A percentile compares a stretch with the other conserved stretches of the same genome.
These are phyloP conservation scores for Taphrina betulina DNA, from an alignment of 1,139 yeast genomes.

Conservation along the genomic window DNA sequence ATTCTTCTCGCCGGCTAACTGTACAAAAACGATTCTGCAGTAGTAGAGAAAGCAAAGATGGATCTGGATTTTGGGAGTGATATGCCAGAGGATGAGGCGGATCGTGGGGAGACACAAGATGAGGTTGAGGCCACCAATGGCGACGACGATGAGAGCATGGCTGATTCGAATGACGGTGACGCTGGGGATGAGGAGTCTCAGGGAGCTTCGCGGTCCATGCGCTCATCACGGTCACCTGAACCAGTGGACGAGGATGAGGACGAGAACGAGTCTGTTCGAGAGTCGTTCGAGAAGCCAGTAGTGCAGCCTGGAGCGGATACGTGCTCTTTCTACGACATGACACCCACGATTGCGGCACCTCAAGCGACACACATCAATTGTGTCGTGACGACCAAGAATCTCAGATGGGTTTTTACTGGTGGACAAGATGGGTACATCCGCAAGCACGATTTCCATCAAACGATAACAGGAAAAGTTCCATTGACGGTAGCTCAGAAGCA, in stretches of 20 bases:
- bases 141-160: constrained; percentile 40
- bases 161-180: constrained; percentile 40
- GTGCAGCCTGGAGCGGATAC: constrained; percentile 10
- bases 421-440: constrained; percentile 95
- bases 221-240: constrained; percentile 32
- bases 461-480: constrained; percentile 86
- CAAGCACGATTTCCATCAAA: constrained; percentile 79
- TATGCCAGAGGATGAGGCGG: constrained; percentile 28
- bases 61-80: constrained; percentile 29
- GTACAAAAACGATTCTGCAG: too few relatives aligned
- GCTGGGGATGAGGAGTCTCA: constrained; percentile 40
- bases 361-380: constrained; percentile 59
- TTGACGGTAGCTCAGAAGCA: constrained; percentile 90
- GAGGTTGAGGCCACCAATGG: constrained; percentile 34
- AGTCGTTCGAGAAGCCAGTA: constrained; percentile 16
- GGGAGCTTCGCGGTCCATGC: constrained; percentile 38
- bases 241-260: constrained; percentile 37
- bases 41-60: background rate
- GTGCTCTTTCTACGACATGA: constrained; percentile 45
- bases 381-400: constrained; percentile 74
- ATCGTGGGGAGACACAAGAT: constrained; percentile 31
- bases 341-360: constrained; percentile 49
- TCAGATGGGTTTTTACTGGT: constrained; percentile 87
- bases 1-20: too few relatives aligned
- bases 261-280: constrained; percentile 34